phyloP scores from a whole-genome alignment of 2,329 filamentous ascomycete species.

The Cordyceps cicadae region DNA sequence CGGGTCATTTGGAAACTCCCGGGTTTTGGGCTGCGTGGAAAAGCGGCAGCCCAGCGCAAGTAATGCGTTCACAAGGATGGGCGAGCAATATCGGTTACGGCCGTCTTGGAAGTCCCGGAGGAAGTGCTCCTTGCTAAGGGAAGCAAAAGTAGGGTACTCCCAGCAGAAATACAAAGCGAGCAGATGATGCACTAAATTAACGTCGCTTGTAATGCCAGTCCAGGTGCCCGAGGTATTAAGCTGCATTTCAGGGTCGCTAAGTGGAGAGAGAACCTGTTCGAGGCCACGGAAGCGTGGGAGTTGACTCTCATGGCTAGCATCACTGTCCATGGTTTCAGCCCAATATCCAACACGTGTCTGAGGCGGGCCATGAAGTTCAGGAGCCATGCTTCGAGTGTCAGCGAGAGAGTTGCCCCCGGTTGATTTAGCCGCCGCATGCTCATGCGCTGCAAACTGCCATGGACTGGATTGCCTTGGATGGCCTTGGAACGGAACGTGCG shows the following conservation, averaged over 20 bases:
- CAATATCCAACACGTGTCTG: slow-evolving; percentile 42
- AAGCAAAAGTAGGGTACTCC: slow-evolving; percentile 67
- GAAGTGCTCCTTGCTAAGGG: slow-evolving; percentile 65
- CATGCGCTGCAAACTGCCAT: slow-evolving; percentile 40
- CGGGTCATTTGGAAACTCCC: slow-evolving; percentile 53
- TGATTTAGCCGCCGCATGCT: slow-evolving; percentile 32
- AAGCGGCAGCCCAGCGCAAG: slow-evolving; percentile 60
- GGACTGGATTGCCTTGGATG: slow-evolving; percentile 38
- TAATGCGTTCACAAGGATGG: slow-evolving; percentile 57
- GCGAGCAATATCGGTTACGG: slow-evolving; percentile 56
- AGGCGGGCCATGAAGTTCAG: slow-evolving; percentile 30
- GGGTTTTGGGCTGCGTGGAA: slow-evolving; percentile 55
- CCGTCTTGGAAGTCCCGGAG: slow-evolving; percentile 55
- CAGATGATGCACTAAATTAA: slow-evolving; percentile 52
- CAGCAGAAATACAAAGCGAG: slow-evolving; percentile 65
- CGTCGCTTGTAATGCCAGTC: slow-evolving; percentile 54
- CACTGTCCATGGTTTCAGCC: slow-evolving; percentile 36
- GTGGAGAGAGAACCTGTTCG: slow-evolving; percentile 41
- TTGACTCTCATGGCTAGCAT: slow-evolving; percentile 23
- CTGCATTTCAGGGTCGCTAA: slow-evolving; percentile 35
- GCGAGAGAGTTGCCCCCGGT: slow-evolving; percentile 39
- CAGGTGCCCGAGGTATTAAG: slow-evolving; percentile 37
- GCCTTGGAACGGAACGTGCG: slow-evolving; percentile 21
- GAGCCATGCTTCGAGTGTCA: slow-evolving; percentile 38
- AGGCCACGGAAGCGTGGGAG: slow-evolving; percentile 31